Conservation (phyloP, 2,329 filamentous ascomycete genomes). For the Plectosphaerella sp. region DNA sequence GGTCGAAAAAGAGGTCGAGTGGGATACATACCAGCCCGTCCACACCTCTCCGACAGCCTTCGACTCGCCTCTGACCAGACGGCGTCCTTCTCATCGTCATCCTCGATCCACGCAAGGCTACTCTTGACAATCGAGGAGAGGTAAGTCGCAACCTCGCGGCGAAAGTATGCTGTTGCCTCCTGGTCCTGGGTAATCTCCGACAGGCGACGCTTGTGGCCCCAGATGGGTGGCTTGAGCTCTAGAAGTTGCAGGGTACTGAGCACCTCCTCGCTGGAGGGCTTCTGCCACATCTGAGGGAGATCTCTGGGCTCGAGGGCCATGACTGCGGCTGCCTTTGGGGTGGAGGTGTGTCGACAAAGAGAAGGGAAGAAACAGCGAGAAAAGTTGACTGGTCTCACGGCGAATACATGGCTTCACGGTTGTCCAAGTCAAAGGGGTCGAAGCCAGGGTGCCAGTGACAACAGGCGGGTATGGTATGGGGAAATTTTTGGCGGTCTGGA, state of each 20-base stretch:
- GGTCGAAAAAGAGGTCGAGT: not conserved
- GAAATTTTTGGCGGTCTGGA: not conserved
- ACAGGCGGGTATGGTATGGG: not conserved
- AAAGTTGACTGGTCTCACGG: no score
- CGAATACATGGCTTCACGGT: no score
- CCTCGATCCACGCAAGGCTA: constrained; percentile 62
- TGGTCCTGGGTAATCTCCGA: constrained; percentile 36
- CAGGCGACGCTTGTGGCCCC: constrained; percentile 46
- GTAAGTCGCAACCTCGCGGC: constrained; percentile 57
- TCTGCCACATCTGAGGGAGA: constrained; percentile 78
- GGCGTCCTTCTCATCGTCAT: constrained; percentile 60
- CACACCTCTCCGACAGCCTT: constrained; percentile 80
- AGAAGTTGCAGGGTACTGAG: constrained; percentile 63
- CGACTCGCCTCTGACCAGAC: constrained; percentile 77
- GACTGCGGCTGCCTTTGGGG: not conserved
- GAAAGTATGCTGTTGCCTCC: constrained; percentile 35
- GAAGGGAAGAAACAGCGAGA: not conserved
- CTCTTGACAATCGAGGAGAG: constrained; percentile 66
- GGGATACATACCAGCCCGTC: constrained; percentile 54
- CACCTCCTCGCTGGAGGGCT: constrained; percentile 62
- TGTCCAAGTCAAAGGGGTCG: no score
- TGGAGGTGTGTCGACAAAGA: not conserved
- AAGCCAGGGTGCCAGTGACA: not conserved
- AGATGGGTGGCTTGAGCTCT: constrained; percentile 62
- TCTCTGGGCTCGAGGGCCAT: constrained; percentile 43